Evolutionary conservation across 2,329 filamentous ascomycete species (phyloP).

Genomic region (Chalaropsis ovoidea): DNA sequence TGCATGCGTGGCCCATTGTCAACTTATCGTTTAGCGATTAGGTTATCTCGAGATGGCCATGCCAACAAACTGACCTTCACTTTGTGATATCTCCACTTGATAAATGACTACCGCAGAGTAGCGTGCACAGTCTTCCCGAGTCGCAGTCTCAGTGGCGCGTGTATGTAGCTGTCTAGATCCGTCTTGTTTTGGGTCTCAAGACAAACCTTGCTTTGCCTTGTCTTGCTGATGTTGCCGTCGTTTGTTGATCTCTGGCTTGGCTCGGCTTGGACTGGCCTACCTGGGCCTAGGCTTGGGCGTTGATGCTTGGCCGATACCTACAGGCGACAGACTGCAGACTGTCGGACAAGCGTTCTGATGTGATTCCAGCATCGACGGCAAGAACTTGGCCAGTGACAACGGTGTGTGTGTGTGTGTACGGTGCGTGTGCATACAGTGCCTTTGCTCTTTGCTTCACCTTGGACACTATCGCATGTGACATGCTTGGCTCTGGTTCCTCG

Average conservation of each 20-base stretch:
- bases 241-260: background rate
- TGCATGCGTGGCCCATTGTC: slow-evolving; percentile 12
- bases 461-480: too few species aligned
- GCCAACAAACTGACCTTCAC: background rate
- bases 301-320: background rate
- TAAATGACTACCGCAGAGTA: background rate
- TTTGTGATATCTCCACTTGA: background rate
- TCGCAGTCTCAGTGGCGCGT: background rate
- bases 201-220: background rate
- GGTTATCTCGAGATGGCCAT: slow-evolving; percentile 4
- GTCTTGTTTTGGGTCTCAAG: slow-evolving; percentile 5
- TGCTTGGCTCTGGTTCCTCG: too few species aligned
- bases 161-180: slow-evolving; percentile 3
- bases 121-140: background rate
- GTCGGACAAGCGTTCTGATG: background rate
- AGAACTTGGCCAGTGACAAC: background rate
- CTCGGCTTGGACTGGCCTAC: background rate
- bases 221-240: background rate
- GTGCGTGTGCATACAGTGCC: too few species aligned
- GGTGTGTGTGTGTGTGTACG: too few species aligned
- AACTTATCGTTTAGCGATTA: slow-evolving; percentile 9
- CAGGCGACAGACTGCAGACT: slow-evolving; percentile 1
- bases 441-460: too few species aligned
- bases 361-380: background rate
- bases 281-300: slow-evolving; percentile 2